Evolutionary conservation across 2,329 filamentous ascomycete genomes (phyloP), one percentile per base, ranked within the genome.

Genomic region (Dothidotthia symphoricarpi): DNA sequence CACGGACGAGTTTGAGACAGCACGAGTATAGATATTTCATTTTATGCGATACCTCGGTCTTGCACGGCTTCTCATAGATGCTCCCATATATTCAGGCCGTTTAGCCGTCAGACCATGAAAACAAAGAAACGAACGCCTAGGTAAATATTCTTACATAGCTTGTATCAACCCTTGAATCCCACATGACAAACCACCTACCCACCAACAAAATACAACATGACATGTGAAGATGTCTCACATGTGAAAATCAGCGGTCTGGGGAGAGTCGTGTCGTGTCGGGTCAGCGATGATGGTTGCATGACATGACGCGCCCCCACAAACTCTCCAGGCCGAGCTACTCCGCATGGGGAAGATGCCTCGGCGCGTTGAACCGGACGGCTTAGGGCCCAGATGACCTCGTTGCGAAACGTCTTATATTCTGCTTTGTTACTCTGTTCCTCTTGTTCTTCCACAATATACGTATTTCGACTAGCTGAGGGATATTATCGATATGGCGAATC

Each of bases 401-500:
- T 31, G 24, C 24, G 9, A 24, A 14, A 16, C 27, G 31, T 24
- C 15, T 6, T 17, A n/a, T 10, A 13, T 11, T 12, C 24, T 16
- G 10, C 13, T 30, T 16, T 16, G 33, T 26, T 33, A 19, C 25
- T 14, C 12, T 28, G 17, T 14, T 24, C 40, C 24, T 39, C 28
- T 24, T 25, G 11, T 37, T 33, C 22, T 24, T 43, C 22, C 38
- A n/a, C n/a, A n/a, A n/a, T n/a, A n/a, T n/a, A n/a, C n/a, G n/a
- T n/a, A n/a, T n/a, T n/a, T n/a, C n/a, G n/a, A n/a, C n/a, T n/a
- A n/a, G n/a, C n/a, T n/a, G n/a, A n/a, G n/a, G n/a, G n/a, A n/a
- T n/a, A n/a, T n/a, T n/a, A 43, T 39, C 46, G 63, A 36, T 16
- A 67, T 67, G 63, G 63, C 63, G 31, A 67, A 67, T 38, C 63